Evolutionary conservation across 345 rosid genomes (phyloP).

Genomic region (Noccaea caerulescens): DNA sequence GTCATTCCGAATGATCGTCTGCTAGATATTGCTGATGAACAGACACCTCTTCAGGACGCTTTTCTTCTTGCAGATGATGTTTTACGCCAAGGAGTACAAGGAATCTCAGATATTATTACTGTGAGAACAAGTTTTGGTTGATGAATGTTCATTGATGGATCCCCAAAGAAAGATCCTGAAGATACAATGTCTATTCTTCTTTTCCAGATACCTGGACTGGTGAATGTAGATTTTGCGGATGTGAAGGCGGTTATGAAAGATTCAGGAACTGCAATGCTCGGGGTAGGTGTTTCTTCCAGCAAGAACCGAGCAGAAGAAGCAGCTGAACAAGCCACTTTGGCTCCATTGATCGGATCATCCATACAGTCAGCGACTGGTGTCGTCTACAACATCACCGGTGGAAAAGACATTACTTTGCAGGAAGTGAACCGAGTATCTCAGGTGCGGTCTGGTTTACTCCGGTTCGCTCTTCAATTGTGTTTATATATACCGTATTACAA

Average conservation of each 20-base stretch:
- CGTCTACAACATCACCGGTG: slow-evolving; percentile 95
- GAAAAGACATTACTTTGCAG: slow-evolving; percentile 93
- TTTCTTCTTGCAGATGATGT: slow-evolving; percentile 99
- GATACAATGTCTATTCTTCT: slow-evolving; percentile 10
- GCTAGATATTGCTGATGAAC: slow-evolving; percentile 97
- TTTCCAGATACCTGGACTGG: slow-evolving; percentile 91
- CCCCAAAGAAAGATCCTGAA: slow-evolving; percentile 11
- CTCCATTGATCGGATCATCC: slow-evolving; percentile 98
- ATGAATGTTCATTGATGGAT: slow-evolving; percentile 17
- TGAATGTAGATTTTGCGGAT: slow-evolving; percentile 98
- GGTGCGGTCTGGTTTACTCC: slow-evolving; percentile 45
- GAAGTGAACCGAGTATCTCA: slow-evolving; percentile 97
- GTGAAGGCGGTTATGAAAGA: slow-evolving; percentile 96
- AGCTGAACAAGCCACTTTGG: slow-evolving; percentile 95
- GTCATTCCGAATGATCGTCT: slow-evolving; percentile 97
- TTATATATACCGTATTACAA: slow-evolving; percentile 1
- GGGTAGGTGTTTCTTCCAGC: slow-evolving; percentile 98
- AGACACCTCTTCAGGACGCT: slow-evolving; percentile 96
- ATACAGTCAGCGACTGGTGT: slow-evolving; percentile 98
- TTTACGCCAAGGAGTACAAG: slow-evolving; percentile 98
- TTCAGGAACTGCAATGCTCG: slow-evolving; percentile 99
- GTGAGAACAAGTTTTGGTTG: slow-evolving; percentile 50
- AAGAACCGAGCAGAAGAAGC: slow-evolving; percentile 99
- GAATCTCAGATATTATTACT: slow-evolving; percentile 95
- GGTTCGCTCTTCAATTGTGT: not conserved